phyloP scores from a whole-genome alignment of 495 filamentous ascomycete genomes.

The Aspergillus egyptiacus region DNA sequence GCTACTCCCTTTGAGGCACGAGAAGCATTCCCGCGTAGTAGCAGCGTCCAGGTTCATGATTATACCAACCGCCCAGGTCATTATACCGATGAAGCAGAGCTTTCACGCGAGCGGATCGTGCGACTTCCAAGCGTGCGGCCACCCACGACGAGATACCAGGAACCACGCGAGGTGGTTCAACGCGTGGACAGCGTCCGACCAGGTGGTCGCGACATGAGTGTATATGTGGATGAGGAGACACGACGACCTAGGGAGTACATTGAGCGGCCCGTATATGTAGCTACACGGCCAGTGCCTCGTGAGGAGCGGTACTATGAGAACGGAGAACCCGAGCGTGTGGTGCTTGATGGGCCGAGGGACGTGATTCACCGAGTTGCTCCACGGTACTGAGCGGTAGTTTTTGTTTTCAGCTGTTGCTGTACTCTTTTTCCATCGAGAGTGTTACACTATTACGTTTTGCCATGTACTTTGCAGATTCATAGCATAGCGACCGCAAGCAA shows the following conservation, averaged over 20 bases:
- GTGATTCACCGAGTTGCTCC: conserved; percentile 28
- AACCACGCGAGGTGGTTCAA: conserved; percentile 39
- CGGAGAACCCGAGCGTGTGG: conserved; percentile 28
- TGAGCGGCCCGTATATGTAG: conserved; percentile 38
- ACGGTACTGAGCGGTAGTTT: conserved; percentile 19
- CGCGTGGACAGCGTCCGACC: conserved; percentile 50
- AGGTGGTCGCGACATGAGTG: conserved; percentile 34
- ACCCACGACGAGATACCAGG: conserved; percentile 49
- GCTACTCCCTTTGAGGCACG: conserved; percentile 29
- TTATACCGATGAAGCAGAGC: conserved; percentile 40
- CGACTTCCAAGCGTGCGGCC: conserved; percentile 55
- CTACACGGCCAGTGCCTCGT: conserved; percentile 21
- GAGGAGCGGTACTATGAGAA: conserved; percentile 38
- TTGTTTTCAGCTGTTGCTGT: neutral
- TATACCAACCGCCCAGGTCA: conserved; percentile 34
- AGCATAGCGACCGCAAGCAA: neutral
- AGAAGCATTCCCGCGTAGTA: conserved; percentile 32
- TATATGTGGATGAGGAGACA: conserved; percentile 37
- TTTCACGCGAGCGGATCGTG: conserved; percentile 49
- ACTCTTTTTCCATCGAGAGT: neutral
- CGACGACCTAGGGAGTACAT: conserved; percentile 37
- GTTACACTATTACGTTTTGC: neutral
- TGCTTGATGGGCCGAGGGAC: conserved; percentile 26
- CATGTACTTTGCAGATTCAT: neutral
- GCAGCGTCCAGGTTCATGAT: conserved; percentile 39